Conservation (phyloP, 306 rosid species). For the Vicia villosa region DNA sequence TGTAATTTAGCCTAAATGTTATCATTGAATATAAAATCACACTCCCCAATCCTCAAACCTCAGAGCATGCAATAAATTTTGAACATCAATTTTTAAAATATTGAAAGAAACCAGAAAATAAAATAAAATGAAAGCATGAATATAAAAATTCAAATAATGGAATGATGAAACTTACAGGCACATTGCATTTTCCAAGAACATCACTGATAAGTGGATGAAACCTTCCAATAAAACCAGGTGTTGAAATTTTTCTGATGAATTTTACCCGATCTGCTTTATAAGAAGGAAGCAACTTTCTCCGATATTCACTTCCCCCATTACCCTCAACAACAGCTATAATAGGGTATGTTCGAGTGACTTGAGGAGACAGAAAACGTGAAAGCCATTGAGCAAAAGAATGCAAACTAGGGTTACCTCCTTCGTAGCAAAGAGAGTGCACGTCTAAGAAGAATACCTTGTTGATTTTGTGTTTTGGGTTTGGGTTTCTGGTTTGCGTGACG, state of each 20-base stretch:
- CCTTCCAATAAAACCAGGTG: slow-evolving; percentile 52
- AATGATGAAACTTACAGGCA: slow-evolving; percentile 16
- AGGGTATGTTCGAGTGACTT: slow-evolving; percentile 68
- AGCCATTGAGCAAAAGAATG: slow-evolving; percentile 70
- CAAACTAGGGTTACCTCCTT: slow-evolving; percentile 70
- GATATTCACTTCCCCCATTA: slow-evolving; percentile 73
- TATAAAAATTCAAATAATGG: too few relatives aligned
- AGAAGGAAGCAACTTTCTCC: slow-evolving; percentile 75
- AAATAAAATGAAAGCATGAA: too few relatives aligned
- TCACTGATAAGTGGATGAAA: slow-evolving; percentile 50
- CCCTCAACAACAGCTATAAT: slow-evolving; percentile 89
- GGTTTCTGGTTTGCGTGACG: not conserved
- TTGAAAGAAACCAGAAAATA: too few relatives aligned
- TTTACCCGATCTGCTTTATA: slow-evolving; percentile 78
- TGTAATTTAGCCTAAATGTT: too few relatives aligned
- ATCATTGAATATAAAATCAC: too few relatives aligned
- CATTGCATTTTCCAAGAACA: slow-evolving; percentile 38
- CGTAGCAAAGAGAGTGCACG: slow-evolving; percentile 80
- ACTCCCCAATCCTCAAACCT: too few relatives aligned
- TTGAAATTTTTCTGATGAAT: slow-evolving; percentile 9
- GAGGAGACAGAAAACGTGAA: slow-evolving; percentile 59
- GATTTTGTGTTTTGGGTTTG: not conserved
- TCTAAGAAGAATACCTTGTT: slow-evolving; percentile 80
- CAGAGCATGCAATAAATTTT: too few relatives aligned
- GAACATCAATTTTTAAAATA: too few relatives aligned